Evolutionary conservation across 345 rosid genomes (phyloP), one percentile per base, ranked within the genome.

Genomic region (Brassica nigra): DNA sequence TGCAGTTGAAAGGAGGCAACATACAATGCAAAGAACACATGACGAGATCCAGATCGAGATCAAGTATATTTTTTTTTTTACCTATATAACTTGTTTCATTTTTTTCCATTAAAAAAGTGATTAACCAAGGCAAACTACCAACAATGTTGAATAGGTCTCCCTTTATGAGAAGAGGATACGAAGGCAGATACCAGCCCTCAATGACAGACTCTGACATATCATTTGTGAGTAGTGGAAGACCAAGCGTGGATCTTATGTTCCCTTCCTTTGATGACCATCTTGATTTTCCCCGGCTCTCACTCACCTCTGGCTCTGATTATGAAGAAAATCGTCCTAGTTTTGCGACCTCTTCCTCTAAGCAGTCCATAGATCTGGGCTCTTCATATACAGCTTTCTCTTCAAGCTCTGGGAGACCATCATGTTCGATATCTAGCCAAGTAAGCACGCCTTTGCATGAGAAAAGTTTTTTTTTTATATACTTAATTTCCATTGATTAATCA

Each of bases 191-290:
- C 57, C 47, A 89, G 74, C 82, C 85, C 2, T 80, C 87, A 1
- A 3, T 66, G 42, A 57, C 81, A 7, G 98, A 91, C 0, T 82
- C 87, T 0, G 98, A 93, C 78, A 88, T 89, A 86, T 89, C 99
- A 57, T 91, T 80, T 75, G 91, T 88, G 61, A 91, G 97, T 85
- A 87, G 62, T 66, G 84, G 75, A 74, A 90, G 90, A 76, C 87
- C 88, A 18, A 88, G 91, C 81, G 68, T 62, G 0, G 92, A 92
- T 58, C 77, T 49, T 34, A 70, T 79, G 84, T 84, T 75, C 74
- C 81, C 87, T 71, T 58, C 86, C 18, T 69, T 82, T 52, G 23
- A 33, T 78, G 93, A 95, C 20, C 66, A 36, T 57, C 0, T 62
- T 6, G 93, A 89, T 23, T 18, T 62, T 36, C 83, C 87, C 0